A percentile compares a stretch with the other conserved stretches of the same genome.
These are phyloP conservation scores for Flaveria trinervia DNA, from an alignment of 129 eudicot species.

Conservation along the genomic window DNA sequence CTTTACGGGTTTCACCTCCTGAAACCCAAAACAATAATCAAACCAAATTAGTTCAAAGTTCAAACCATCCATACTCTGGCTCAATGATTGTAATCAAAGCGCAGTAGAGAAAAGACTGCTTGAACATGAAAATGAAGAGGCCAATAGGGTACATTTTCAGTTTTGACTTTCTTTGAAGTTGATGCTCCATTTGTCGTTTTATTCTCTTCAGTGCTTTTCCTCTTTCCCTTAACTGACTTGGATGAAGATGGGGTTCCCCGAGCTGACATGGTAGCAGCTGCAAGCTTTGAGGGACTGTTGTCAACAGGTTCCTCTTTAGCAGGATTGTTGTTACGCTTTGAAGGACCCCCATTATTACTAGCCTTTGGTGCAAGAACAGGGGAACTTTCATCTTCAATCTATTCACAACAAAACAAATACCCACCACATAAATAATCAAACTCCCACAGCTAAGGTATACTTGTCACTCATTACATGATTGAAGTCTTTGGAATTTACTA, in stretches of 20 bases:
- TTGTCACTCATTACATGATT: too few relatives aligned
- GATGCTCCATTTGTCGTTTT: conserved; percentile 53
- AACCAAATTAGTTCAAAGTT: not conserved
- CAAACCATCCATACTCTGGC: not conserved
- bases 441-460: conserved; percentile 6
- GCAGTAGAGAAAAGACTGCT: not conserved
- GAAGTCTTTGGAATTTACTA: too few relatives aligned
- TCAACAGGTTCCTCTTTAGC: conserved; percentile 88
- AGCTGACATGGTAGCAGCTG: conserved; percentile 49
- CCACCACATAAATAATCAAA: not conserved
- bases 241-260: conserved; percentile 66
- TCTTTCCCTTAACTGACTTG: conserved; percentile 80
- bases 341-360: conserved; percentile 22
- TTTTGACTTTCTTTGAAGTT: conserved; percentile 76
- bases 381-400: conserved; percentile 86
- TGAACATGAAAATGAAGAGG: not conserved
- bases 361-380: conserved; percentile 85
- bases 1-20: conserved; percentile 73
- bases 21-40: conserved; percentile 20
- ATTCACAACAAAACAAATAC: conserved; percentile 19
- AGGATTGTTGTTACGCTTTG: conserved; percentile 41
- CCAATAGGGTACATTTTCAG: conserved; percentile 56
- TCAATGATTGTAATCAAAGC: not conserved
- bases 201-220: conserved; percentile 63
- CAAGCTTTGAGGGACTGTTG: conserved; percentile 53